phyloP scores from a whole-genome alignment of 805 yeast species.

The Alloascoidea hylecoeti region DNA sequence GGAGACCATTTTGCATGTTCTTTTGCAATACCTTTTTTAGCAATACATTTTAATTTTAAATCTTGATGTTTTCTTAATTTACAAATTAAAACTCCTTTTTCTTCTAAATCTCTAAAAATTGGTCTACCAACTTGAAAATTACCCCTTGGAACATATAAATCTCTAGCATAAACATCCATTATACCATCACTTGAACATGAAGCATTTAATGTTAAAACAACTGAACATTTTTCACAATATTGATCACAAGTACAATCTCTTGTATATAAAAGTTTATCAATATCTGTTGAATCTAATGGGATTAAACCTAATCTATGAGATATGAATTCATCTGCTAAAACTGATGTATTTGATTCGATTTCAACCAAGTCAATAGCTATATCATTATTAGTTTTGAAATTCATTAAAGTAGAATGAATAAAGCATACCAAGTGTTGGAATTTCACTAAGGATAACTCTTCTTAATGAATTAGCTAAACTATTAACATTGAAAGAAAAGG shows the following conservation, averaged over 20 bases:
- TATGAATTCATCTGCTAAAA: slow-evolving; percentile 91
- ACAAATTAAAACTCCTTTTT: slow-evolving; percentile 81
- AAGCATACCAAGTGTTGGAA: slow-evolving; percentile 58
- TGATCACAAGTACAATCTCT: slow-evolving; percentile 98
- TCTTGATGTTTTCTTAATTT: slow-evolving; percentile 90
- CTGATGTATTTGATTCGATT: slow-evolving; percentile 84
- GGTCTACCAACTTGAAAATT: slow-evolving; percentile 60
- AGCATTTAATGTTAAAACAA: slow-evolving; percentile 76
- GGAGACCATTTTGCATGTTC: slow-evolving; percentile 99
- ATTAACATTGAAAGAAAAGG: slow-evolving; percentile 4
- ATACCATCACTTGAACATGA: slow-evolving; percentile 78
- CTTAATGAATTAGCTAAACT: slow-evolving; percentile 79
- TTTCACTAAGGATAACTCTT: slow-evolving; percentile 88
- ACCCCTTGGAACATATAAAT: slow-evolving; percentile 36
- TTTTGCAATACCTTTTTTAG: slow-evolving; percentile 93
- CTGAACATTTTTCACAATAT: slow-evolving; percentile 92
- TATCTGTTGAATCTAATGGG: slow-evolving; percentile 76
- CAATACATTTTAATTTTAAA: slow-evolving; percentile 77
- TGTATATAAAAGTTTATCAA: slow-evolving; percentile 73
- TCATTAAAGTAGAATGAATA: background rate
- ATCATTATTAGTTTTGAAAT: background rate
- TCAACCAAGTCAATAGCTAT: slow-evolving; percentile 89
- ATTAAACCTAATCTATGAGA: slow-evolving; percentile 89
- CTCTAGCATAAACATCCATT: slow-evolving; percentile 82
- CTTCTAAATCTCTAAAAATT: slow-evolving; percentile 60